phyloP scores from a whole-genome alignment of 2,329 filamentous ascomycete species.

The Fusarium sp. region DNA sequence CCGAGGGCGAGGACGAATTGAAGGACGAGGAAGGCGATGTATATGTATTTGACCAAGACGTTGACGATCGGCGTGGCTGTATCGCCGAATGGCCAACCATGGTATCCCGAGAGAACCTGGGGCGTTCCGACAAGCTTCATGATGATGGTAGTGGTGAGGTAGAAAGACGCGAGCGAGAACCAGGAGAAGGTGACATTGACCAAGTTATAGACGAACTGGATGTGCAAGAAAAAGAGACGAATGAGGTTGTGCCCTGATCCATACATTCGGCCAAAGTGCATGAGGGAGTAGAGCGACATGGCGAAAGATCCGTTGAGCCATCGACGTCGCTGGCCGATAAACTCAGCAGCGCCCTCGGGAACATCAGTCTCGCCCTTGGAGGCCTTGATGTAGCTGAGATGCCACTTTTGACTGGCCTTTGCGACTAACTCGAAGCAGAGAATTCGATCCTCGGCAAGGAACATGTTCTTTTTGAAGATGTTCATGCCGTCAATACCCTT shows the following conservation, averaged over 20 bases:
- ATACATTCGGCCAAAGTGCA: slow-evolving; percentile 39
- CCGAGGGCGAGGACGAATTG: slow-evolving; percentile 39
- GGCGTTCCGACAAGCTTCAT: slow-evolving; percentile 39
- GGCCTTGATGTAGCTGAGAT: slow-evolving; percentile 40
- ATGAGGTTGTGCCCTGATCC: slow-evolving; percentile 36
- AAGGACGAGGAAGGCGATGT: slow-evolving; percentile 36
- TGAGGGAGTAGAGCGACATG: slow-evolving; percentile 39
- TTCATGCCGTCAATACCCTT: slow-evolving; percentile 42
- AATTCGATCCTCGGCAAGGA: slow-evolving; percentile 39
- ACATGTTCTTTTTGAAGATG: slow-evolving; percentile 43
- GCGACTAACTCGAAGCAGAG: slow-evolving; percentile 40
- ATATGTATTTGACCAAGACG: slow-evolving; percentile 37
- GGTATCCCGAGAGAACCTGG: slow-evolving; percentile 23
- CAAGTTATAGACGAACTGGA: slow-evolving; percentile 39
- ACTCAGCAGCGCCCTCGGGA: slow-evolving; percentile 37
- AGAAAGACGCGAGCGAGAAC: slow-evolving; percentile 37
- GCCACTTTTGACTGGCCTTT: slow-evolving; percentile 40
- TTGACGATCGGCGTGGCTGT: slow-evolving; percentile 37
- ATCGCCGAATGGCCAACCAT: slow-evolving; percentile 39
- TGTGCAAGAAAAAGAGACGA: slow-evolving; percentile 38
- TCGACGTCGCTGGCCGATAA: slow-evolving; percentile 37
- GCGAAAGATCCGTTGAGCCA: slow-evolving; percentile 41
- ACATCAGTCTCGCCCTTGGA: slow-evolving; percentile 41
- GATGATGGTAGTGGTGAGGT: slow-evolving; percentile 38
- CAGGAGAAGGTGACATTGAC: slow-evolving; percentile 38